Evolutionary conservation across 1,139 yeast genomes (phyloP), one percentile per base, ranked within the genome.

Genomic region (Geotrichum klebahnii): DNA sequence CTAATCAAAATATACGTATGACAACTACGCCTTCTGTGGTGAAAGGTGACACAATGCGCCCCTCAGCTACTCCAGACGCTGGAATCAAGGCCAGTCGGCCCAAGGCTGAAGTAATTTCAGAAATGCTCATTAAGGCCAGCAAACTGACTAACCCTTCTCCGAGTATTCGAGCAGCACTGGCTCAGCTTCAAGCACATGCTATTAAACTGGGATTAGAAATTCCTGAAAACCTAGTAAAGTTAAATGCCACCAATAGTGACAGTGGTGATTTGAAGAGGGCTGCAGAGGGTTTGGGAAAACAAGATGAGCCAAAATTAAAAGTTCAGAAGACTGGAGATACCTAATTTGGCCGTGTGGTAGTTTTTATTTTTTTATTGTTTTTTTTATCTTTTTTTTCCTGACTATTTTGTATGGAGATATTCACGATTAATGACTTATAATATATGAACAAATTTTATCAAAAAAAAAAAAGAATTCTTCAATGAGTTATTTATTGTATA

Each of bases 61-160:
- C 28, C 24, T 31, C 22, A 32, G 35, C 20, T 23, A 26, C 50
- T 16, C 5, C 40, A 22, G 12, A 20, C 44, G 42, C 9, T 16
- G n/a, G n/a, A n/a, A n/a, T n/a, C n/a, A n/a, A n/a, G n/a, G 35
- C 32, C 36, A 43, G 54, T 24, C 36, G 53, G 24, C 36, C 44
- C 14, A 40, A 65, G 14, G 60, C 61, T 4, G 68, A 64, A 39
- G 59, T 64, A 29, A 67, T 67, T 49, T 61, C 67, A 5, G 63
- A 65, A 51, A 59, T 67, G 37, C 57, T 67, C 16, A 67, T 64
- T 3, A 64, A 66, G 54, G 71, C 70, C n/a, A 66, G 64, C 51
- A 64, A 64, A 47, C 62, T 67, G 35, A 61, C 59, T 33, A 67
- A 67, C 49, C 71, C 71, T 6, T 58, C 68, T 2, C 65, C 69